A percentile compares a stretch with the other conserved stretches of the same genome.
These are phyloP conservation scores for Rhododendron henanense DNA, from an alignment of 148 eudicot species.

Conservation along the genomic window DNA sequence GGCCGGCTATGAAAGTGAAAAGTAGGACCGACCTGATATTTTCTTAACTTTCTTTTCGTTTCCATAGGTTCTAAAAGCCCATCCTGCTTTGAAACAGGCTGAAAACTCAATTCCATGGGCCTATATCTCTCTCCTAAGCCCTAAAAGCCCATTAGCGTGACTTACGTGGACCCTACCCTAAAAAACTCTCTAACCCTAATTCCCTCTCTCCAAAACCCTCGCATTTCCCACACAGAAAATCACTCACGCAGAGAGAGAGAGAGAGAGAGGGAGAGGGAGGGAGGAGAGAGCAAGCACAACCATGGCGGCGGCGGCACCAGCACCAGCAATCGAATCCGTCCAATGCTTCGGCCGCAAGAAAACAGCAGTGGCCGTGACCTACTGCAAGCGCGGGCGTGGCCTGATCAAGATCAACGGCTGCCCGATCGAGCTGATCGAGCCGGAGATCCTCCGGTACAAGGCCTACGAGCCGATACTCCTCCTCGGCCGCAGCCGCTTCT, in stretches of 20 bases:
- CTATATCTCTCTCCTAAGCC: neutral
- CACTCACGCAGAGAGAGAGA: too few relatives aligned
- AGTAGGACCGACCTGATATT: too few relatives aligned
- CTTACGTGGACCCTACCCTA: neutral
- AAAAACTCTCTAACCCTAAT: neutral
- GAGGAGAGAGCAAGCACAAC: neutral
- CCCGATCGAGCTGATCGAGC: constrained; percentile 28
- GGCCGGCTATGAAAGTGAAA: too few relatives aligned
- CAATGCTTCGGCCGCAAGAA: constrained; percentile 37
- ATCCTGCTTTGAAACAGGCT: neutral
- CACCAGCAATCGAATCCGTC: constrained; percentile 18
- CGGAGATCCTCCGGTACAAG: constrained; percentile 30
- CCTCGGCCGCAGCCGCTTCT: constrained; percentile 29
- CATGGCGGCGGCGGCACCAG: constrained; percentile 8
- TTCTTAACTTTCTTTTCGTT: too few relatives aligned
- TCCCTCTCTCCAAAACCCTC: neutral
- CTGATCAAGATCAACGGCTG: constrained; percentile 38
- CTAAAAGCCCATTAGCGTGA: neutral
- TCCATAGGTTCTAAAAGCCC: too few relatives aligned
- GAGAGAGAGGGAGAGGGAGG: neutral
- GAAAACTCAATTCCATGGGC: neutral
- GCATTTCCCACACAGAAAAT: neutral
- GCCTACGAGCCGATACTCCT: constrained; percentile 29
- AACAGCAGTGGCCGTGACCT: constrained; percentile 30
- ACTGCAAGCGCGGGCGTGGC: constrained; percentile 37